Evolutionary conservation across 768 basidiomycete genomes (phyloP).

Genomic region (Tricholoma flavovirens): DNA sequence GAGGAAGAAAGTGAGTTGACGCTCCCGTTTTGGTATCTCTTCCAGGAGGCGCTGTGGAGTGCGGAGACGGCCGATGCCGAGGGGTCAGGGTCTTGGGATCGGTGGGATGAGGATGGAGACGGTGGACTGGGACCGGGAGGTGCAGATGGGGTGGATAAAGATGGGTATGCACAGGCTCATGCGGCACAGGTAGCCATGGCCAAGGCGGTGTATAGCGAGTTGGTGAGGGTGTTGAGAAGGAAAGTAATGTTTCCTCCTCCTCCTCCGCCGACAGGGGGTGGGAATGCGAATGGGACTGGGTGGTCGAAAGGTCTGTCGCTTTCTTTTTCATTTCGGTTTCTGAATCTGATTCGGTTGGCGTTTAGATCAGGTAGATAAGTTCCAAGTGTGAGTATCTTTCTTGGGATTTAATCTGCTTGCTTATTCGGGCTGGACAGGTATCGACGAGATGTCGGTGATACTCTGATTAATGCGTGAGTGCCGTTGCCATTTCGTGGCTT

Average conservation of each 20-base stretch:
- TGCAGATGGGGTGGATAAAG: slow-evolving; percentile 8
- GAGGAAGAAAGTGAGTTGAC: slow-evolving; percentile 88
- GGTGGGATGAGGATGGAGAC: slow-evolving; percentile 27
- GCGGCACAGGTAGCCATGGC: slow-evolving; percentile 46
- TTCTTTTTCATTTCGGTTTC: slow-evolving; percentile 1
- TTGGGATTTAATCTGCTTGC: neutral
- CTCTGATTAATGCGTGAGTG: slow-evolving; percentile 79
- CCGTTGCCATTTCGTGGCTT: neutral
- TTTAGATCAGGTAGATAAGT: slow-evolving; percentile 78
- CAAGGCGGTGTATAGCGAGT: slow-evolving; percentile 72
- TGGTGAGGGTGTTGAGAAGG: slow-evolving; percentile 61
- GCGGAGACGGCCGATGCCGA: neutral
- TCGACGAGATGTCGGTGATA: slow-evolving; percentile 82
- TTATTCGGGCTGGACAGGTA: slow-evolving; percentile 42
- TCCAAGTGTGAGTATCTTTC: slow-evolving; percentile 54
- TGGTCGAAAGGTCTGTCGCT: slow-evolving; percentile 64
- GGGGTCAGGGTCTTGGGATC: neutral
- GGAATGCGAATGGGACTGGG: slow-evolving; percentile 25
- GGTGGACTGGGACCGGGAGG: slow-evolving; percentile 18
- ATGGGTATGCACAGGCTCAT: slow-evolving; percentile 16
- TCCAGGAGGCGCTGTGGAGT: slow-evolving; percentile 84
- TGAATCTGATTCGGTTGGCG: slow-evolving; percentile 8
- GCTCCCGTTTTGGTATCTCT: slow-evolving; percentile 83
- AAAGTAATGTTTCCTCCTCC: too few relatives aligned
- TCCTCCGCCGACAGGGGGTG: slow-evolving; percentile 30